A percentile compares a stretch with the other conserved stretches of the same genome.
Evolutionary conservation across 1,139 yeast genomes (phyloP).

Genomic region (Kazachstania sp.): DNA sequence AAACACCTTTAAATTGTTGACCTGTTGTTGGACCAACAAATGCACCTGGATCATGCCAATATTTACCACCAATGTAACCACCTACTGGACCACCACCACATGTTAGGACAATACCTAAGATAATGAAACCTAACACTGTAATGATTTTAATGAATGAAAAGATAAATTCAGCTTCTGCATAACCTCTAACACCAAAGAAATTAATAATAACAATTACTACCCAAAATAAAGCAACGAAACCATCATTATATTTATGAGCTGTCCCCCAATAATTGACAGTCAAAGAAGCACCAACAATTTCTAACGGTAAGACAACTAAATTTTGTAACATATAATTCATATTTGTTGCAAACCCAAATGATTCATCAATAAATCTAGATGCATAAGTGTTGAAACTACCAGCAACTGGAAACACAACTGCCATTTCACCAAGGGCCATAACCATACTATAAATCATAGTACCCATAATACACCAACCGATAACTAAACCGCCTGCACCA

Average conservation of each 20-base stretch:
- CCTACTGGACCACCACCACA: conserved; percentile 62
- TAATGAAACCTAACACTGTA: conserved; percentile 58
- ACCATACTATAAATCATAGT: conserved; percentile 56
- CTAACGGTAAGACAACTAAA: conserved; percentile 62
- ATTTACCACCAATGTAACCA: conserved; percentile 50
- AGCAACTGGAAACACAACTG: conserved; percentile 58
- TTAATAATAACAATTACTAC: conserved; percentile 47
- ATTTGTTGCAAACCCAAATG: conserved; percentile 71
- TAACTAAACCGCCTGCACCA: conserved; percentile 58
- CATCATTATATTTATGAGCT: conserved; percentile 27
- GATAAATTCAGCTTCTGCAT: conserved; percentile 60
- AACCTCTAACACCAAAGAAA: conserved; percentile 55
- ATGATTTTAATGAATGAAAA: conserved; percentile 53
- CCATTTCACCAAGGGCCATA: conserved; percentile 62
- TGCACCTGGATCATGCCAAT: conserved; percentile 62
- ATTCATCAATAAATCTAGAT: conserved; percentile 57
- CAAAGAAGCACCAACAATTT: conserved; percentile 64
- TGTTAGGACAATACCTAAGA: conserved; percentile 55
- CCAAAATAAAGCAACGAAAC: conserved; percentile 51
- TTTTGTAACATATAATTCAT: conserved; percentile 67
- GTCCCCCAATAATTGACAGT: conserved; percentile 55
- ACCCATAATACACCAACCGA: conserved; percentile 48
- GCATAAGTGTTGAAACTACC: conserved; percentile 68
- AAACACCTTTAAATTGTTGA: conserved; percentile 42
- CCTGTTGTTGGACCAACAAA: conserved; percentile 43